These are phyloP conservation scores for Saturnispora ahearnii DNA, from an alignment of 805 yeast species.

Conservation along the genomic window DNA sequence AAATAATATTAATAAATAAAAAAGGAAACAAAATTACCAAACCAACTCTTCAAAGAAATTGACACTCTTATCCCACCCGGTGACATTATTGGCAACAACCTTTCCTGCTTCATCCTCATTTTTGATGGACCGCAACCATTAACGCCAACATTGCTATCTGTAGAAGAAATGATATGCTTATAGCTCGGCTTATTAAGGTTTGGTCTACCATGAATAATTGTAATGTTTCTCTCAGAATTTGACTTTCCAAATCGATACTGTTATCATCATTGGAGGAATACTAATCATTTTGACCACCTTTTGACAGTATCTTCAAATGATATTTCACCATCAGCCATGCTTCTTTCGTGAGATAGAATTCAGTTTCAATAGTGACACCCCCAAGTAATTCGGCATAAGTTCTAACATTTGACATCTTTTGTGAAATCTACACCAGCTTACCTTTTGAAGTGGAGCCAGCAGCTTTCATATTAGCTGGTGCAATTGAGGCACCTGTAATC, in stretches of 20 bases:
- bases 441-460: slow-evolving; percentile 25
- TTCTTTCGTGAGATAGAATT: slow-evolving; percentile 33
- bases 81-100: slow-evolving; percentile 35
- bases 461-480: slow-evolving; percentile 45
- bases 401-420: slow-evolving; percentile 37
- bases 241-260: slow-evolving; percentile 8
- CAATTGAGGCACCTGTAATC: slow-evolving; percentile 65
- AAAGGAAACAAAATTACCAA: slow-evolving; percentile 38
- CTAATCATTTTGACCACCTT: background rate
- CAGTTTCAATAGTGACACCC: slow-evolving; percentile 22
- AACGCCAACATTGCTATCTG: slow-evolving; percentile 33
- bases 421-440: slow-evolving; percentile 53
- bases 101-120: slow-evolving; percentile 45
- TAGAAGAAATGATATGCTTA: slow-evolving; percentile 26
- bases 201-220: slow-evolving; percentile 35
- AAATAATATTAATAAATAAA: background rate
- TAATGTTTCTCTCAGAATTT: slow-evolving; percentile 16
- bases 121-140: slow-evolving; percentile 39
- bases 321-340: slow-evolving; percentile 2
- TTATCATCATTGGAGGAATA: slow-evolving; percentile 5
- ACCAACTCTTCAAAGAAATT: slow-evolving; percentile 66
- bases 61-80: slow-evolving; percentile 37
- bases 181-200: slow-evolving; percentile 26
- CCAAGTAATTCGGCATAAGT: slow-evolving; percentile 31
- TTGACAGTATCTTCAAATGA: background rate